Conservation (phyloP, 495 filamentous ascomycete species). For the Podospora pseudopauciseta region DNA sequence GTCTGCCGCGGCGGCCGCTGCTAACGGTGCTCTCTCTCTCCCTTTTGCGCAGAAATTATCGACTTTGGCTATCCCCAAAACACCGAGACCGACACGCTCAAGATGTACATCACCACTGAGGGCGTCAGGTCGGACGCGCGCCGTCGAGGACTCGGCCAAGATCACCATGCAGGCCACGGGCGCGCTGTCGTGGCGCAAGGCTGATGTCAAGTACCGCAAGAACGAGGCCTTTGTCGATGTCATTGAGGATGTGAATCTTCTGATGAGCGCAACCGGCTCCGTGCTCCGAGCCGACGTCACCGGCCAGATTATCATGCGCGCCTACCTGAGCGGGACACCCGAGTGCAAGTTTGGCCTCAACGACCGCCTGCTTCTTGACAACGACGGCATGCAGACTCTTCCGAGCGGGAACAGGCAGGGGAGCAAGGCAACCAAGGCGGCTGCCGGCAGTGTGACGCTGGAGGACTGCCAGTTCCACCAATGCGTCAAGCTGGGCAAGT, state of each 20-base stretch:
- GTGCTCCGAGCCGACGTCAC: constrained; percentile 96
- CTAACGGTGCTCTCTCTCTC: background rate
- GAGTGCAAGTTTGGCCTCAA: constrained; percentile 99
- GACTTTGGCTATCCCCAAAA: constrained; percentile 99
- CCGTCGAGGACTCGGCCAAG: constrained; percentile 86
- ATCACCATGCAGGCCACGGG: constrained; percentile 99
- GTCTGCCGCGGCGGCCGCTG: background rate
- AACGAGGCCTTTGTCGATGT: constrained; percentile 99
- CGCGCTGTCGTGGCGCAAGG: constrained; percentile 91
- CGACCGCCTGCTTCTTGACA: constrained; percentile 87
- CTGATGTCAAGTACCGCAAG: constrained; percentile 98
- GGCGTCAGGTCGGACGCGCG: constrained; percentile 94
- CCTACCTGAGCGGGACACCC: constrained; percentile 92
- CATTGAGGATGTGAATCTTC: constrained; percentile 97
- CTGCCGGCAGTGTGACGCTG: constrained; percentile 90
- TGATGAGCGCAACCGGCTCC: constrained; percentile 95
- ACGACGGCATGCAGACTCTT: constrained; percentile 61
- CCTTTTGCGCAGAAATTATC: constrained; percentile 69
- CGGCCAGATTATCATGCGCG: constrained; percentile 97
- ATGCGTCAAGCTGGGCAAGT: constrained; percentile 96
- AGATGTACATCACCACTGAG: constrained; percentile 99
- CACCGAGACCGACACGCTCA: constrained; percentile 96
- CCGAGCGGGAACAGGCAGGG: constrained; percentile 67
- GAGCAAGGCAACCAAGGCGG: constrained; percentile 87
- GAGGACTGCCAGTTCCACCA: constrained; percentile 99